phyloP scores from a whole-genome alignment of 2,329 filamentous ascomycete species.

The Aspergillus neotritici region DNA sequence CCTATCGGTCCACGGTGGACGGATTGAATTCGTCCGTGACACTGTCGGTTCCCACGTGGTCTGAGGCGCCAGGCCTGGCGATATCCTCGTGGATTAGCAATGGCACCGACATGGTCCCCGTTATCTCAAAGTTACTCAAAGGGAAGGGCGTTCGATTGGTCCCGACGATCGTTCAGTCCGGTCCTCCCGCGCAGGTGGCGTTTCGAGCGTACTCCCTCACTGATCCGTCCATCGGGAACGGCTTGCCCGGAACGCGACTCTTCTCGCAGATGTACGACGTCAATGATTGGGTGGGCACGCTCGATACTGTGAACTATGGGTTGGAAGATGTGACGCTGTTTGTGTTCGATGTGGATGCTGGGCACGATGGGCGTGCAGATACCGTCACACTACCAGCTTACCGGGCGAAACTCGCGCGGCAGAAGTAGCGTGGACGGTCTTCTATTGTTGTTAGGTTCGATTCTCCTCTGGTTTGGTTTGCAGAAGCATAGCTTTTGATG shows the following conservation, averaged over 20 bases:
- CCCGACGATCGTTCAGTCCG: constrained; percentile 13
- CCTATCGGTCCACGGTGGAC: constrained; percentile 20
- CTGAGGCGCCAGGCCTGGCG: constrained; percentile 17
- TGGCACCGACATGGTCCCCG: constrained; percentile 22
- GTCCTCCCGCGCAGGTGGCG: constrained; percentile 12
- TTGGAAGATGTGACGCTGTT: constrained; percentile 18
- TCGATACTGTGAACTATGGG: constrained; percentile 21
- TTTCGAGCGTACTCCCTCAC: constrained; percentile 15
- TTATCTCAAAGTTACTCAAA: constrained; percentile 1
- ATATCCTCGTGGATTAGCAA: constrained; percentile 29
- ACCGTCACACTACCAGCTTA: constrained; percentile 15
- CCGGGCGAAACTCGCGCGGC: constrained; percentile 11
- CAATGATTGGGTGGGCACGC: constrained; percentile 10
- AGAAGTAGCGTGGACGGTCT: too few relatives aligned
- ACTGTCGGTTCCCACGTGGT: constrained; percentile 11
- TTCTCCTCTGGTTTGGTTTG: too few relatives aligned
- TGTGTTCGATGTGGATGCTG: constrained; percentile 25
- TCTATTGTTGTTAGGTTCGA: too few relatives aligned
- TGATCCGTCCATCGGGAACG: background rate
- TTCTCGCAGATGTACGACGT: constrained; percentile 16
- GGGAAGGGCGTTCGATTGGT: constrained; percentile 14
- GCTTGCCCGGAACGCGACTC: constrained; percentile 4
- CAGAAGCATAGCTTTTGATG: too few relatives aligned
- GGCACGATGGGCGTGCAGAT: constrained; percentile 9
- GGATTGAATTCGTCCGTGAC: constrained; percentile 24